phyloP scores from a whole-genome alignment of 805 yeast species.

The Cyberlindnera euphorbiae region DNA sequence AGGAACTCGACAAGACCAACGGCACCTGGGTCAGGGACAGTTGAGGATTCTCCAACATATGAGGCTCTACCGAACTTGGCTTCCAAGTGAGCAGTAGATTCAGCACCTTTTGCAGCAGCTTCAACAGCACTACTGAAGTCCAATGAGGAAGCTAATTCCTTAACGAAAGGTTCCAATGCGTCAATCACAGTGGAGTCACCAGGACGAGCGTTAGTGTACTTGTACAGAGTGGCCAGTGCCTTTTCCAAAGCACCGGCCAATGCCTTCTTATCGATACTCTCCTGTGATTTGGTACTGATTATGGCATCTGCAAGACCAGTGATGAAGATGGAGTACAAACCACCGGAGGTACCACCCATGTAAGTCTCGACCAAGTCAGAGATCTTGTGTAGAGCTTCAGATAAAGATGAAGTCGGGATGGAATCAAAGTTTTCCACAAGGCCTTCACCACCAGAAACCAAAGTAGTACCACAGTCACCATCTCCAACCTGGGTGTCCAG shows the following conservation, averaged over 20 bases:
- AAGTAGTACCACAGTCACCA: constrained; percentile 95
- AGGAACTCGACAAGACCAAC: constrained; percentile 65
- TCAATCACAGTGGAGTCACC: constrained; percentile 91
- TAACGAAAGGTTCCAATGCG: constrained; percentile 83
- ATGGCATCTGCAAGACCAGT: constrained; percentile 66
- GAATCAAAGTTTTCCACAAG: constrained; percentile 49
- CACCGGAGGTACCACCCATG: constrained; percentile 99
- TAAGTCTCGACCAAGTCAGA: constrained; percentile 81
- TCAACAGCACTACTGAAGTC: constrained; percentile 56
- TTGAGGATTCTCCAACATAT: constrained; percentile 68
- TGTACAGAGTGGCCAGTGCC: constrained; percentile 72
- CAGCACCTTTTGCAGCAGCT: constrained; percentile 75
- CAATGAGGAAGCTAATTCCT: constrained; percentile 44
- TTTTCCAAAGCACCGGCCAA: constrained; percentile 45
- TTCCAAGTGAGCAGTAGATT: constrained; percentile 62
- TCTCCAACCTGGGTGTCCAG: constrained; percentile 91
- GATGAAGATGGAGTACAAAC: constrained; percentile 79
- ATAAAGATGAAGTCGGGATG: constrained; percentile 36
- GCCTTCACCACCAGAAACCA: constrained; percentile 77
- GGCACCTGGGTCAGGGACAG: constrained; percentile 94
- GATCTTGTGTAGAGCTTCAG: constrained; percentile 60
- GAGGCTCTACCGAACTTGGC: constrained; percentile 95
- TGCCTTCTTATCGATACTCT: constrained; percentile 25
- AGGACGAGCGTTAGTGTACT: constrained; percentile 81
- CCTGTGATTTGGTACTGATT: constrained; percentile 25